These are phyloP conservation scores for Fusarium pseudoanthophilum DNA, from an alignment of 2,329 filamentous ascomycete genomes.

Conservation along the genomic window DNA sequence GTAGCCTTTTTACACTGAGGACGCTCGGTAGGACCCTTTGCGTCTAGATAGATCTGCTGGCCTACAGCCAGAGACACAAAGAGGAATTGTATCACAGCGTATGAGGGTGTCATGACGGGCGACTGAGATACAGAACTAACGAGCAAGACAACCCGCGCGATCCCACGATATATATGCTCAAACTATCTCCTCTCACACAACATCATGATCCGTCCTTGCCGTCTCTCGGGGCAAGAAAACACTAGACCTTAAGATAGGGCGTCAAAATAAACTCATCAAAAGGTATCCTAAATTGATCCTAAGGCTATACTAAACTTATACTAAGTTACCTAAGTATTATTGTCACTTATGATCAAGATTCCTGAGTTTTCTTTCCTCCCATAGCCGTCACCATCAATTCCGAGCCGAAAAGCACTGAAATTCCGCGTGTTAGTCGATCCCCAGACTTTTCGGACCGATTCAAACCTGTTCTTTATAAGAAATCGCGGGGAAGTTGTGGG, in stretches of 20 bases:
- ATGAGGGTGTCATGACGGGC: constrained; percentile 24
- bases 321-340: background rate
- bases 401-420: background rate
- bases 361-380: background rate
- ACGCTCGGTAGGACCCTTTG: constrained; percentile 44
- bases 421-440: background rate
- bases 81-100: constrained; percentile 29
- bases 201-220: background rate
- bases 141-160: background rate
- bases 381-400: background rate
- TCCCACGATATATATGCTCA: constrained; percentile 11
- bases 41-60: constrained; percentile 45
- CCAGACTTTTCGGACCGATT: constrained; percentile 34
- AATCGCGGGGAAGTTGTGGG: constrained; percentile 31
- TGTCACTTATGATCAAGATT: background rate
- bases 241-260: background rate
- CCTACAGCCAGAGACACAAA: constrained; percentile 36
- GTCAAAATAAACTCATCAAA: background rate
- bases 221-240: background rate
- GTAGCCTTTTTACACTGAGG: constrained; percentile 39
- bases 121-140: background rate
- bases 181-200: background rate
- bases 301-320: background rate
- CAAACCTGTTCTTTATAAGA: constrained; percentile 9
- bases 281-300: background rate